Conservation (phyloP, 352 stramenopile species). For the Pythium periplocum region DNA sequence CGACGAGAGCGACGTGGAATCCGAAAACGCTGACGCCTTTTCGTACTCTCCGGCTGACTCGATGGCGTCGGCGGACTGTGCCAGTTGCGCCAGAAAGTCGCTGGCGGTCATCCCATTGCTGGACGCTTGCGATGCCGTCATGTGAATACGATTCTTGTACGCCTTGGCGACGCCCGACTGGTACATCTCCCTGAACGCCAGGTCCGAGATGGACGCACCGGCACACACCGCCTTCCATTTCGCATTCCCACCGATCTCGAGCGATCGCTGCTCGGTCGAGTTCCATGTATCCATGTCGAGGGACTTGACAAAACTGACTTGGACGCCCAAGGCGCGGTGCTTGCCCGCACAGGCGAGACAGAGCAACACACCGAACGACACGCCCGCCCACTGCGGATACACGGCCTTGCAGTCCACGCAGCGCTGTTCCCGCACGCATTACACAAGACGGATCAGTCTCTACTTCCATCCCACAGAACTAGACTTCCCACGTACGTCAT, state of each 20-base stretch:
- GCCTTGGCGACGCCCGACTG: constrained; percentile 46
- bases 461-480: neutral
- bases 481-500: constrained; percentile 45
- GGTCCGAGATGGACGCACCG: constrained; percentile 34
- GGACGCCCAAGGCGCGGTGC: constrained; percentile 76
- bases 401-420: constrained; percentile 79
- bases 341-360: constrained; percentile 70
- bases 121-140: neutral
- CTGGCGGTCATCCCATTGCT: constrained; percentile 35
- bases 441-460: neutral
- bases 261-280: constrained; percentile 31
- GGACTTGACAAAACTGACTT: constrained; percentile 83
- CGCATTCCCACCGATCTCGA: constrained; percentile 75
- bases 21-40: neutral
- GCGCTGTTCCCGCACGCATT: constrained; percentile 27
- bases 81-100: constrained; percentile 30
- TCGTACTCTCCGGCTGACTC: neutral
- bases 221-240: constrained; percentile 77
- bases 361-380: constrained; percentile 80
- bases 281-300: constrained; percentile 77
- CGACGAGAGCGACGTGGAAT: neutral
- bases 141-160: constrained; percentile 41
- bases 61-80: neutral
- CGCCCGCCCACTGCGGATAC: constrained; percentile 76
- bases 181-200: constrained; percentile 60